These are phyloP conservation scores for Candida silvatica DNA, from an alignment of 805 yeast species.

Conservation along the genomic window DNA sequence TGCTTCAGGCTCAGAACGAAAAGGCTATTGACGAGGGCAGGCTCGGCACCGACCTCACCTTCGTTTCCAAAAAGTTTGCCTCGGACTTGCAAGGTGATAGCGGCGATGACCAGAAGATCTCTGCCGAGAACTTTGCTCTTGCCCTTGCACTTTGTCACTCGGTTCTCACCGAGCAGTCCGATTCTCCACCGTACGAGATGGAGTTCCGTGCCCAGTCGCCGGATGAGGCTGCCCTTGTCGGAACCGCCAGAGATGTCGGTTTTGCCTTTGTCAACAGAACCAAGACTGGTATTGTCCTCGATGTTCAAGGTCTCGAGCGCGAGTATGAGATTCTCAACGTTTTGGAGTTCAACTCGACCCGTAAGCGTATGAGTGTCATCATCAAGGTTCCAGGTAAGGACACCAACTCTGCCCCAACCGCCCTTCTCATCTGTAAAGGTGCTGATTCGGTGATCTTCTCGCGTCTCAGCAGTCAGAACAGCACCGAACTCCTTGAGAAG, in stretches of 20 bases:
- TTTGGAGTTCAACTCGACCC: slow-evolving; percentile 72
- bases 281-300: slow-evolving; percentile 56
- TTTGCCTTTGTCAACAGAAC: slow-evolving; percentile 59
- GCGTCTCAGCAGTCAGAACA: slow-evolving; percentile 42
- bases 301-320: slow-evolving; percentile 60
- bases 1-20: slow-evolving; percentile 29
- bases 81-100: slow-evolving; percentile 46
- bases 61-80: slow-evolving; percentile 58
- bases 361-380: slow-evolving; percentile 84
- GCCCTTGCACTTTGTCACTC: slow-evolving; percentile 74
- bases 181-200: slow-evolving; percentile 44
- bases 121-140: slow-evolving; percentile 68
- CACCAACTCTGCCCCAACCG: slow-evolving; percentile 44
- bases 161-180: slow-evolving; percentile 62
- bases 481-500: slow-evolving; percentile 36
- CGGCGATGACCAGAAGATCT: slow-evolving; percentile 44
- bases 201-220: slow-evolving; percentile 74
- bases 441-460: slow-evolving; percentile 77
- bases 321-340: slow-evolving; percentile 67
- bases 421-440: slow-evolving; percentile 70
- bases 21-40: slow-evolving; percentile 18
- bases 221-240: slow-evolving; percentile 80
- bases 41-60: slow-evolving; percentile 53
- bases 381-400: slow-evolving; percentile 50
- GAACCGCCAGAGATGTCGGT: slow-evolving; percentile 74